A percentile compares a stretch with the other conserved stretches of the same genome.
Evolutionary conservation across 2,329 filamentous ascomycete species (phyloP).

Genomic region (Epichloe uncinata): DNA sequence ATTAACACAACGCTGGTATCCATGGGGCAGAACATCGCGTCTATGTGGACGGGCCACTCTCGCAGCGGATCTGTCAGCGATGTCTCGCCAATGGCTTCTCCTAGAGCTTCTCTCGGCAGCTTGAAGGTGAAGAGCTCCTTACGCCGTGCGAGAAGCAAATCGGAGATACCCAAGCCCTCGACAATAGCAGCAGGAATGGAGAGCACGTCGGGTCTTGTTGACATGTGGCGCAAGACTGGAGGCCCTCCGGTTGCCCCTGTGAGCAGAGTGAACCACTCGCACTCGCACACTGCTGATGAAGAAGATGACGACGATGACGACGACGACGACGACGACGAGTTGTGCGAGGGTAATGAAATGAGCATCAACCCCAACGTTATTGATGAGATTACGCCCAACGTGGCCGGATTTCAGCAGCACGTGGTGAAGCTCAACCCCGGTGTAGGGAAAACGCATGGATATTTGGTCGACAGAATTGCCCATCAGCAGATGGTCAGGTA

Average conservation of each 20-base stretch:
- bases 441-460: conserved; percentile 39
- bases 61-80: too few relatives aligned
- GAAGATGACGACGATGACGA: too few relatives aligned
- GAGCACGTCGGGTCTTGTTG: conserved; percentile 31
- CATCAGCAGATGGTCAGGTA: conserved; percentile 70
- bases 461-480: conserved; percentile 68
- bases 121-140: conserved; percentile 35
- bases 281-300: too few relatives aligned
- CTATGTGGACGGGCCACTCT: too few relatives aligned
- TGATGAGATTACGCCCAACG: conserved; percentile 56
- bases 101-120: too few relatives aligned
- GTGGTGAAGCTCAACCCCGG: conserved; percentile 62
- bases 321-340: conserved; percentile 44
- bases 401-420: conserved; percentile 65
- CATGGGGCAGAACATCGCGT: too few relatives aligned
- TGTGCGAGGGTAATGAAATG: conserved; percentile 44
- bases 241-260: too few relatives aligned
- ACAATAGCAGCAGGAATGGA: conserved; percentile 15
- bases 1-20: too few relatives aligned
- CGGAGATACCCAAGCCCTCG: conserved; percentile 31
- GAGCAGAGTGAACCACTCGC: too few relatives aligned
- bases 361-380: conserved; percentile 50
- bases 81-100: too few relatives aligned
- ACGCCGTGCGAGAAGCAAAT: conserved; percentile 43
- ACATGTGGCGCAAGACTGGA: conserved; percentile 38